These are phyloP conservation scores for Leccinum subtestaceum DNA, from an alignment of 768 basidiomycete species.

Conservation along the genomic window DNA sequence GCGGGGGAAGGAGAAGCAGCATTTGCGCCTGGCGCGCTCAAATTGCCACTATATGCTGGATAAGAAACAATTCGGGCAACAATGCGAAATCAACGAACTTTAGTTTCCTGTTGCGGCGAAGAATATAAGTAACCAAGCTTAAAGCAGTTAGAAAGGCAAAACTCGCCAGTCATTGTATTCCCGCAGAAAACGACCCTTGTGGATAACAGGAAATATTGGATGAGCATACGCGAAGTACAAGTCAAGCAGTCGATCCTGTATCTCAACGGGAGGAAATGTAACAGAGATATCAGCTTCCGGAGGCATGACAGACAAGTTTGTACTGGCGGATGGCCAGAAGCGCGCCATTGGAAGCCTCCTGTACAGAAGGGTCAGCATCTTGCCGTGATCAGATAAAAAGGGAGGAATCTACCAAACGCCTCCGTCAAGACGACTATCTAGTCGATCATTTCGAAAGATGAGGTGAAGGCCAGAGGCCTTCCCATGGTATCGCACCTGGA, in stretches of 20 bases:
- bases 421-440: slow-evolving; percentile 65
- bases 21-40: slow-evolving; percentile 31
- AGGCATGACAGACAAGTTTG: slow-evolving; percentile 35
- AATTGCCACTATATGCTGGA: slow-evolving; percentile 32
- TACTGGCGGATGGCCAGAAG: slow-evolving; percentile 64
- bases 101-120: slow-evolving; percentile 22
- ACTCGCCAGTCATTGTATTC: slow-evolving; percentile 57
- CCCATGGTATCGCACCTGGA: slow-evolving; percentile 83
- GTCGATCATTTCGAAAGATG: slow-evolving; percentile 61
- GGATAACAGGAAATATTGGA: slow-evolving; percentile 79
- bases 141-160: neutral
- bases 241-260: slow-evolving; percentile 67
- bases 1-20: slow-evolving; percentile 11
- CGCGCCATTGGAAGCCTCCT: slow-evolving; percentile 75
- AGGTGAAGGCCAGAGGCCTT: slow-evolving; percentile 73
- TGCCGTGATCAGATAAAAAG: neutral
- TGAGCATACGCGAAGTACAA: slow-evolving; percentile 84
- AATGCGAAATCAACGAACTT: slow-evolving; percentile 13
- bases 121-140: slow-evolving; percentile 2
- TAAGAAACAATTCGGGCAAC: slow-evolving; percentile 9
- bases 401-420: slow-evolving; percentile 55
- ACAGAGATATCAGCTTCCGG: slow-evolving; percentile 45
- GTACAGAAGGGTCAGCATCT: slow-evolving; percentile 16
- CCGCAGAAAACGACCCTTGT: slow-evolving; percentile 64
- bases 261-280: slow-evolving; percentile 55